Base-by-base conservation (phyloP, 306 rosid species). In the Sicyos baderoa region DNA sequence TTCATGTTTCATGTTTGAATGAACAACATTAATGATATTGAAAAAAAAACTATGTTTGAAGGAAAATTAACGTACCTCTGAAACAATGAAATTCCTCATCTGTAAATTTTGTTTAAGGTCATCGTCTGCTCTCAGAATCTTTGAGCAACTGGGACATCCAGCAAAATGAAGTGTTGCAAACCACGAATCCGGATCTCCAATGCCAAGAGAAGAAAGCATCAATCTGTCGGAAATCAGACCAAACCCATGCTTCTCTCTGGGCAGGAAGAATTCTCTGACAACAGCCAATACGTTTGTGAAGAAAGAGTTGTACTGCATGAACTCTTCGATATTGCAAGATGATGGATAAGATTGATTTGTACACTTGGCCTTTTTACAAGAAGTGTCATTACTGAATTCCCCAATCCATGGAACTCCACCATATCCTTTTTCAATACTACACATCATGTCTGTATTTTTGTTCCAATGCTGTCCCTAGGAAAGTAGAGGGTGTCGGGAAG, bases 131-230 rank as follows among this genome's bases (percentile, higher is more conserved):
- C 84, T 82, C 58, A 89, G 79, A 82, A 88, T 82, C 84, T 75
- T 86, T 55, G 81, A 82, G 81, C 94, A 89, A 62, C 82, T 71
- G 49, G 88, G 86, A 76, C 96, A 88, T 57, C 88, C 96, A 75
- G 88, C 83, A 50, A 72, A 71, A 74, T 84, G 78, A 72, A 72
- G 80, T 76, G 85, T 81, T 29, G 80, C 97, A 77, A 87, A 86
- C 98, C 98, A 89, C 21, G 94, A 77, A 76, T 82, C 78, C 66
- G 87, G 77, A 79, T 88, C 86, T 74, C 74, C 86, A 76, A 88
- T 77, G 75, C 91, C 94, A 51, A 93, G 80, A 75, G 88, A 77
- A 53, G 96, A 86, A 76, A 93, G 91, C 86, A 93, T 79, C 15
- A 86, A 84, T 79, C 86, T 82, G 59, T 86, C 81, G 40, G 82